A percentile compares a stretch with the other conserved stretches of the same genome.
Evolutionary conservation across 1,284 basidiomycete genomes (phyloP).

Genomic region (Ganoderma resinaceum): DNA sequence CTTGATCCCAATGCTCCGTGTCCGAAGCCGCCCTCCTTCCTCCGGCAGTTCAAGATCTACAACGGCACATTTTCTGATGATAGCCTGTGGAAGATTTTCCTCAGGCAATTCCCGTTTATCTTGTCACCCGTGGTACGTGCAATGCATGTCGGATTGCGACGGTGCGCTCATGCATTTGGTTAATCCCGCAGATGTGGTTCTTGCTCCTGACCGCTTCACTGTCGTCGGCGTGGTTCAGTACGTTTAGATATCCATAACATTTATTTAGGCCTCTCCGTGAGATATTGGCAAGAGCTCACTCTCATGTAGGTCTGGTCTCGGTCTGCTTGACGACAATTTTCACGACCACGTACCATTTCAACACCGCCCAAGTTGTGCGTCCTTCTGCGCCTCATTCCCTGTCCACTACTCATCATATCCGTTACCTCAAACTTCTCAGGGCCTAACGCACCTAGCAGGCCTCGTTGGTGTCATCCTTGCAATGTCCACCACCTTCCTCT

Average conservation of each 20-base stretch:
- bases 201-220: conserved; percentile 46
- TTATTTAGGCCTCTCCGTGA: not conserved
- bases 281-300: conserved; percentile 18
- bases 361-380: conserved; percentile 42
- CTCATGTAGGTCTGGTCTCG: conserved; percentile 42
- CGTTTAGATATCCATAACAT: conserved; percentile 13
- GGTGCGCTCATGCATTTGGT: not conserved
- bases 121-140: conserved; percentile 47
- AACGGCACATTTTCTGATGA: conserved; percentile 45
- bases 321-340: conserved; percentile 53
- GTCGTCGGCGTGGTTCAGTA: conserved; percentile 52
- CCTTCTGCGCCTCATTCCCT: not conserved
- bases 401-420: not conserved
- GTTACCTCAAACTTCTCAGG: conserved; percentile 19
- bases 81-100: conserved; percentile 44
- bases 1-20: not conserved
- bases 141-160: not conserved
- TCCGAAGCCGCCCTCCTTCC: conserved; percentile 36
- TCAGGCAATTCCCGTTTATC: conserved; percentile 49
- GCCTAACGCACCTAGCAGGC: conserved; percentile 51
- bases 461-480: conserved; percentile 51
- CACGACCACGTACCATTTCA: conserved; percentile 49
- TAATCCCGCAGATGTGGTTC: conserved; percentile 42
- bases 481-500: conserved; percentile 46
- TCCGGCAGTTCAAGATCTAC: conserved; percentile 46